Conservation (phyloP, 345 rosid species). For the Raphanus raphanistrum region DNA sequence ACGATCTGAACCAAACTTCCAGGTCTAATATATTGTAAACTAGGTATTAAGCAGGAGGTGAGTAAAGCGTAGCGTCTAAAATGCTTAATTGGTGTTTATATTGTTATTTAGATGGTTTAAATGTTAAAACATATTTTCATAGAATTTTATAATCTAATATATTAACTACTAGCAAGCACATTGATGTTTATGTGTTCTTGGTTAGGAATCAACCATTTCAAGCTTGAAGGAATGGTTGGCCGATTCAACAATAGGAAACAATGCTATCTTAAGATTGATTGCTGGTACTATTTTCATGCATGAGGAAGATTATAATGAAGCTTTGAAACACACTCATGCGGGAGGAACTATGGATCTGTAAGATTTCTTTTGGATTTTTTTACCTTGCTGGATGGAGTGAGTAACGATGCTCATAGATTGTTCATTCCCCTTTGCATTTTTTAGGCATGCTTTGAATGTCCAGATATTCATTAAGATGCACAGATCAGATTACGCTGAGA, state of each 20-base stretch:
- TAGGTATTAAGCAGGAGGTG: no score
- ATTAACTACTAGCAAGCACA: neutral
- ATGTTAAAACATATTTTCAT: no score
- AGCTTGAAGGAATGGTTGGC: slow-evolving; percentile 90
- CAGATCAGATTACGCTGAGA: slow-evolving; percentile 88
- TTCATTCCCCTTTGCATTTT: slow-evolving; percentile 15
- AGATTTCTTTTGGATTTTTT: slow-evolving; percentile 27
- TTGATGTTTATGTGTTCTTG: neutral
- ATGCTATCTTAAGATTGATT: slow-evolving; percentile 68
- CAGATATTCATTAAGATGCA: slow-evolving; percentile 96
- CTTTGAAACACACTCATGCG: slow-evolving; percentile 84
- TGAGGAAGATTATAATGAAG: slow-evolving; percentile 88
- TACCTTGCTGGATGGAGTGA: neutral
- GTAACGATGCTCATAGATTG: neutral
- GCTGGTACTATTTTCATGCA: slow-evolving; percentile 94
- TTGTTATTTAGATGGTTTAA: no score
- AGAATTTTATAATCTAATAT: neutral
- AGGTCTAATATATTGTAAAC: no score
- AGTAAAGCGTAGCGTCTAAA: no score
- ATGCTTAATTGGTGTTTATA: no score
- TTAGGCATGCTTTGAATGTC: slow-evolving; percentile 90
- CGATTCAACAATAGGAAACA: slow-evolving; percentile 84
- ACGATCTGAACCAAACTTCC: no score
- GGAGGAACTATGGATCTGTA: slow-evolving; percentile 97
- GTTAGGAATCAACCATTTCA: slow-evolving; percentile 67